Evolutionary conservation across 176 grass and related monocot species (phyloP).

Genomic region (Lolium rigidum): DNA sequence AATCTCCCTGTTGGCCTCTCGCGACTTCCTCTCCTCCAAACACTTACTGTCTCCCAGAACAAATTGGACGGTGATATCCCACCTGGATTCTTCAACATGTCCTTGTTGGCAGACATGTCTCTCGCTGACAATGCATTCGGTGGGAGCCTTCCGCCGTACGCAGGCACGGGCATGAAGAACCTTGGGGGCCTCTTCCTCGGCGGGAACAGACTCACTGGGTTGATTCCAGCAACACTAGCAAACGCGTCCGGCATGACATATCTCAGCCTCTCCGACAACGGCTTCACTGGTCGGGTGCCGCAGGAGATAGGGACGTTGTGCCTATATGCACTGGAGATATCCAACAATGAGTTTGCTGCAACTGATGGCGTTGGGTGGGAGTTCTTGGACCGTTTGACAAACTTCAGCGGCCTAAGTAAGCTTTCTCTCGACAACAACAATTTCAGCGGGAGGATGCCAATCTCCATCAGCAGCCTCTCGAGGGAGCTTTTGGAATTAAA

Average conservation of each 20-base stretch:
- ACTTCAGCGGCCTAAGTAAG: slow-evolving; percentile 19
- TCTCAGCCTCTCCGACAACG: slow-evolving; percentile 41
- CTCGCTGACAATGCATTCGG: slow-evolving; percentile 38
- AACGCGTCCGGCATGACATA: slow-evolving; percentile 10
- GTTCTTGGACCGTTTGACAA: slow-evolving; percentile 39
- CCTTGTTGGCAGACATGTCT: slow-evolving; percentile 3
- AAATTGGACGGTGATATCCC: background rate
- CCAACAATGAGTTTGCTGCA: background rate
- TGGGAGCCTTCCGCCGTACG: slow-evolving; percentile 19
- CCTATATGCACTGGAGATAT: background rate
- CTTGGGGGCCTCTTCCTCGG: slow-evolving; percentile 31
- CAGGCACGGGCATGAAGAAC: background rate
- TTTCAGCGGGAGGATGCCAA: slow-evolving; percentile 35
- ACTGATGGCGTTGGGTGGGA: background rate
- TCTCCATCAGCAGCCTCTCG: slow-evolving; percentile 35
- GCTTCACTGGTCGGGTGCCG: slow-evolving; percentile 32
- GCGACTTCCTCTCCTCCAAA: background rate
- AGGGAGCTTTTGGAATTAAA: slow-evolving; percentile 21
- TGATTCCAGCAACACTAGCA: slow-evolving; percentile 30
- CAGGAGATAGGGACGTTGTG: slow-evolving; percentile 32
- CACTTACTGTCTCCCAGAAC: background rate
- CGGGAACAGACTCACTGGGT: background rate
- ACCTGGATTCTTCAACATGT: slow-evolving; percentile 35
- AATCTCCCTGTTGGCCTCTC: background rate
- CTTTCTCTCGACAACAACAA: slow-evolving; percentile 40